Evolutionary conservation across 768 basidiomycete species (phyloP).

Genomic region (Lyophyllum decastes): DNA sequence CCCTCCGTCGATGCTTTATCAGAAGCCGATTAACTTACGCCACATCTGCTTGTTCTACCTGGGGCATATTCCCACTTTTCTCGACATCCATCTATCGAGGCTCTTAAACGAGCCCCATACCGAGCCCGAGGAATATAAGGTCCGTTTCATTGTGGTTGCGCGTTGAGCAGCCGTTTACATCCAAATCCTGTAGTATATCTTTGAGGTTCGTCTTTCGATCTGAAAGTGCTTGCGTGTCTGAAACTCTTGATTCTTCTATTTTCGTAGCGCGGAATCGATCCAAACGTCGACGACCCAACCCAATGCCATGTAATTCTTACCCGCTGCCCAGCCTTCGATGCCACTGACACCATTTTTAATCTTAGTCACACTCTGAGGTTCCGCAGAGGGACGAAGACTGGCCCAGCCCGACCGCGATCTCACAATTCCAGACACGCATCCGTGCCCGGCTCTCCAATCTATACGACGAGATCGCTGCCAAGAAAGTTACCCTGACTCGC

Average conservation of each 20-base stretch:
- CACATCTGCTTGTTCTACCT: slow-evolving; percentile 98
- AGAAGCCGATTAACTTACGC: slow-evolving; percentile 91
- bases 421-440: slow-evolving; percentile 78
- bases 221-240: background rate
- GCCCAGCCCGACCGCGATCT: slow-evolving; percentile 73
- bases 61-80: slow-evolving; percentile 91
- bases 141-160: slow-evolving; percentile 17
- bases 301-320: slow-evolving; percentile 71
- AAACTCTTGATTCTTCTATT: background rate
- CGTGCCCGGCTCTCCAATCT: slow-evolving; percentile 69
- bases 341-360: background rate
- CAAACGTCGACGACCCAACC: slow-evolving; percentile 87
- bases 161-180: slow-evolving; percentile 12
- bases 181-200: slow-evolving; percentile 54
- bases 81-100: slow-evolving; percentile 86
- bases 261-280: slow-evolving; percentile 88
- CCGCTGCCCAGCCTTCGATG: background rate
- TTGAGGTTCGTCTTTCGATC: slow-evolving; percentile 52
- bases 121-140: slow-evolving; percentile 82
- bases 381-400: slow-evolving; percentile 82
- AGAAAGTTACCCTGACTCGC: slow-evolving; percentile 56
- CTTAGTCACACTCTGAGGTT: slow-evolving; percentile 85
- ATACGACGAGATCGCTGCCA: slow-evolving; percentile 66
- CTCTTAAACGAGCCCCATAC: slow-evolving; percentile 78
- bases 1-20: slow-evolving; percentile 77